Evolutionary conservation across 805 yeast genomes (phyloP), one percentile per base, ranked within the genome.

Genomic region (Priceomyces carsonii): DNA sequence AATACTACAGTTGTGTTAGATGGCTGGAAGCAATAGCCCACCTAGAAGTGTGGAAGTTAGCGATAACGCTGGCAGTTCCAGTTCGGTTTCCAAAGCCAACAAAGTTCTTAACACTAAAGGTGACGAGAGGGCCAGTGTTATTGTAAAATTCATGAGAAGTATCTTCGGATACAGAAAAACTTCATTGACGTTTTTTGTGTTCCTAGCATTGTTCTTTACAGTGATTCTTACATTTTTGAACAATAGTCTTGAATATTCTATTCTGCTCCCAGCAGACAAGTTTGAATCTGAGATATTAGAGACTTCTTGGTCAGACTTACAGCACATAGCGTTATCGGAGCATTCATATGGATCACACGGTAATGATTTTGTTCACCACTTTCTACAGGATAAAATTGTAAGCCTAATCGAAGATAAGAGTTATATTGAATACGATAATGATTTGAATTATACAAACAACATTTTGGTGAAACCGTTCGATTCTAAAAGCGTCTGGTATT

Each of bases 321-420:
- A 88, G 54, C 55, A 61, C 3, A 80, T 90, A 8, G 83, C 93
- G 0, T 50, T 61, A 20, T 54, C 69, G 18, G 80, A 79, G 35
- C 97, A 90, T 60, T 88, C 96, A 1, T 90, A 84, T 58, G 77
- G 79, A 16, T 82, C 95, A 0, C 77, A 67, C 39, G 85, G 81
- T 9, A 89, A 87, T 59, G 91, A 83, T 56, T 67, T 66, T 19
- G 88, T 89, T 9, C 91, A 84, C 56, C 82, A 79, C 44, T 85
- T 80, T 50, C 55, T 90, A 26, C 57, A 62, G 32, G 42, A 56
- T 4, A 66, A 79, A 42, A 73, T 76, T 3, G 45, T 50, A 7
- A 39, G 52, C 3, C 46, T 77, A 3, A 57, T 71, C 6, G 32
- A 33, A 4, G 45, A 46, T 15, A 49, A 47, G 18, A 33, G 46